Evolutionary conservation across 768 basidiomycete species (phyloP).

Genomic region (Chalciporus piperatus): DNA sequence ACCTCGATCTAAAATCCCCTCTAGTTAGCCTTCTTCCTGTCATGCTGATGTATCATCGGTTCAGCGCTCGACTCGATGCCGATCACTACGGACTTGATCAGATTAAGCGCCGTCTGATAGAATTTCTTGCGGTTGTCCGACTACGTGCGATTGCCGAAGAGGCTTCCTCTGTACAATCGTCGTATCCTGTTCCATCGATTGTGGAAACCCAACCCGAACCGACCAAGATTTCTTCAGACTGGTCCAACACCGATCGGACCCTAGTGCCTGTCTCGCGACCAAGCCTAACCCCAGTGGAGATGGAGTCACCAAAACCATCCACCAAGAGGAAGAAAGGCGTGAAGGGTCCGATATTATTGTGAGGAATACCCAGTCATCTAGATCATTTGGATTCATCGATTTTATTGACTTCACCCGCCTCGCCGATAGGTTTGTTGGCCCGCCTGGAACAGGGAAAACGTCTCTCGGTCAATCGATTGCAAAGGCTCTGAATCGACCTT

Average conservation of each 20-base stretch:
- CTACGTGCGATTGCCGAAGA: constrained; percentile 37
- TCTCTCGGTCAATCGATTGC: constrained; percentile 89
- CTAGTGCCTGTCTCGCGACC: constrained; percentile 16
- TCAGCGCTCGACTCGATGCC: constrained; percentile 66
- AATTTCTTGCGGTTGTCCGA: constrained; percentile 87
- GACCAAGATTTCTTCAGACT: constrained; percentile 17
- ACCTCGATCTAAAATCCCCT: neutral
- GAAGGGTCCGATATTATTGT: constrained; percentile 75
- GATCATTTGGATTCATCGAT: neutral
- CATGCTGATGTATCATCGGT: neutral
- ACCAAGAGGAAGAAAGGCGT: constrained; percentile 39
- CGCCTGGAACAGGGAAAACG: constrained; percentile 90
- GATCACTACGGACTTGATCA: constrained; percentile 93
- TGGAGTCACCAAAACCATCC: constrained; percentile 4
- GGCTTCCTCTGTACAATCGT: neutral
- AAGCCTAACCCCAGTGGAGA: constrained; percentile 3
- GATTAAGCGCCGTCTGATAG: constrained; percentile 87
- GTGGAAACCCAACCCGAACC: constrained; percentile 17
- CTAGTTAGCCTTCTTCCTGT: too few species aligned
- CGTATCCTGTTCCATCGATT: neutral
- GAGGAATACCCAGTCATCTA: constrained; percentile 15
- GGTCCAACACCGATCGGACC: constrained; percentile 22
- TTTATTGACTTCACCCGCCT: neutral
- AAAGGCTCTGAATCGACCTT: constrained; percentile 76
- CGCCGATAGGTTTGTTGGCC: constrained; percentile 69